Base-by-base conservation (phyloP, 148 eudicot species). In the Vaccinium macrocarpon region DNA sequence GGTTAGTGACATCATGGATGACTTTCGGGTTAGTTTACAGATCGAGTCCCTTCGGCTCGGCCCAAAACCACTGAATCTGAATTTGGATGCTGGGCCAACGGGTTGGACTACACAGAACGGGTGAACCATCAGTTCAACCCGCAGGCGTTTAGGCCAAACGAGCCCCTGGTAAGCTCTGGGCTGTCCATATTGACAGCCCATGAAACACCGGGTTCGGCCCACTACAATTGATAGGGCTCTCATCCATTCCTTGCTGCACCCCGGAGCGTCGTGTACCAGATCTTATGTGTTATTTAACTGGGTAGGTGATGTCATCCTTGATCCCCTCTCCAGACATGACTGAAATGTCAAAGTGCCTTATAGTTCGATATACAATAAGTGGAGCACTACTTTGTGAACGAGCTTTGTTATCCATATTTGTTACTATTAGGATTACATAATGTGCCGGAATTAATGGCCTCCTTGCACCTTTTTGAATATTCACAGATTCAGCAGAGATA, bases 401-500 rank as follows among this genome's bases (percentile, higher is more conserved):
- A 4, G 46, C 8, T 71, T 71, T 71, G 46, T 71, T 71, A 14
- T 71, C 10, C 15, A 4, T 64, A 23, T 64, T 21, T 5, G 6
- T 64, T 10, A 9, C n/a, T n/a, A 35, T 35, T 72, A 35, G 46
- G 46, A 42, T 42, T 42, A 0, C n/a, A 38, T 35, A 81, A 64
- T 81, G 79, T 81, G 51, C 18, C 7, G 82, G 74, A 29, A 46
- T 13, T 75, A 61, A 83, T 19, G 16, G 73, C 35, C 27, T 42
- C 10, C 46, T 21, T 74, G 56, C 35, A 38, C 62, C 62, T 61
- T 81, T 57, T 81, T 57, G 48, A 57, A 10, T 4, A 23, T 35
- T 84, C 50, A 29, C 95, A 97, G 99, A 91, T 97, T 83, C 95
- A 95, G 89, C 92, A 89, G 88, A 92, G 90, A 90, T 95, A 97